These are phyloP conservation scores for Aspergillus sparsus DNA, from an alignment of 495 filamentous ascomycete genomes.

Conservation along the genomic window DNA sequence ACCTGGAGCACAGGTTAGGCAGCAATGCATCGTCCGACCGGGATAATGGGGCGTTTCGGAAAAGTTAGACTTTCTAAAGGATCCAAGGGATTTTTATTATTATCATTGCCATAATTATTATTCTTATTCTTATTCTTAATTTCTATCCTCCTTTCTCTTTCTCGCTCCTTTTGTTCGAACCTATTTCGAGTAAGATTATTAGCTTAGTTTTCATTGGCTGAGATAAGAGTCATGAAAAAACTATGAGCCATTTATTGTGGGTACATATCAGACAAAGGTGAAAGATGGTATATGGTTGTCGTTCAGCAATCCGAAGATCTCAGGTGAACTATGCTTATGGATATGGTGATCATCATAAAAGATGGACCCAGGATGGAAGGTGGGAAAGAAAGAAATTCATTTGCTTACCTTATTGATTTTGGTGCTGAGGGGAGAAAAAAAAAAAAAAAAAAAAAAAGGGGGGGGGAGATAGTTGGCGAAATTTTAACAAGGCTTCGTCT, in stretches of 20 bases:
- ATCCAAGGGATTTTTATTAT: constrained; percentile 12
- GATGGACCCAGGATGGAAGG: constrained; percentile 9
- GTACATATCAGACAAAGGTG: constrained; percentile 42
- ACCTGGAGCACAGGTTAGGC: constrained; percentile 39
- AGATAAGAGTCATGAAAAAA: neutral
- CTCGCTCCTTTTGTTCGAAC: constrained; percentile 5
- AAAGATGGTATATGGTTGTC: constrained; percentile 54
- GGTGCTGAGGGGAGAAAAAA: constrained; percentile 1
- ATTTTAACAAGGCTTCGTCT: neutral
- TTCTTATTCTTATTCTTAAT: constrained; percentile 15
- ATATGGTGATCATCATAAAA: constrained; percentile 49
- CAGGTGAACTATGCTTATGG: constrained; percentile 56
- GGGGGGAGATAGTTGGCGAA: neutral
- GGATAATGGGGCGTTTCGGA: constrained; percentile 18
- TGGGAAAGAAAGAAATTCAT: neutral
- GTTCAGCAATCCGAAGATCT: constrained; percentile 51
- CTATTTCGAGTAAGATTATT: neutral
- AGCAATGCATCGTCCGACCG: constrained; percentile 39
- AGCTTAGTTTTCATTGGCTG: neutral
- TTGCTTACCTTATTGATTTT: constrained; percentile 17
- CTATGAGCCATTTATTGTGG: constrained; percentile 5
- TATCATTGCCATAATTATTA: constrained; percentile 11
- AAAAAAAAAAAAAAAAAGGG: neutral
- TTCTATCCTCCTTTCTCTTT: neutral
- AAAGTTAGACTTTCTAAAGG: constrained; percentile 12